These are phyloP conservation scores for Ruellia speciosa DNA, from an alignment of 305 asterid species.

Conservation along the genomic window DNA sequence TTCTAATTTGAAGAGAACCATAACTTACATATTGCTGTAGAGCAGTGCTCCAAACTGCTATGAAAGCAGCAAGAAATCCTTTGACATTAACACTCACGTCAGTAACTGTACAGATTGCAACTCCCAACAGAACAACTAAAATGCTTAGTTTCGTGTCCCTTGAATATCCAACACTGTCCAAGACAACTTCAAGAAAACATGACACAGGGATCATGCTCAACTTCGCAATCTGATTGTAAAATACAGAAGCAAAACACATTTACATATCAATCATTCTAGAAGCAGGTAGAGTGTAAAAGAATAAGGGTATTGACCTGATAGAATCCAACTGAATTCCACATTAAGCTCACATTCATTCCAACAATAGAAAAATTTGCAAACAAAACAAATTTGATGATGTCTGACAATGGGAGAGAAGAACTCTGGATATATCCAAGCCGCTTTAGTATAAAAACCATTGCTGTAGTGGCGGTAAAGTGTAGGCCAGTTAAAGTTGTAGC, in stretches of 20 bases:
- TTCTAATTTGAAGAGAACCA: constrained; percentile 3
- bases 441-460: constrained; percentile 57
- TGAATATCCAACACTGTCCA: constrained; percentile 63
- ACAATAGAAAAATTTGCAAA: constrained; percentile 77
- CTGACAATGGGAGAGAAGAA: constrained; percentile 55
- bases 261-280: not conserved
- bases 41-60: constrained; percentile 80
- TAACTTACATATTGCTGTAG: constrained; percentile 81
- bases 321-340: constrained; percentile 95
- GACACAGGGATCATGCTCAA: constrained; percentile 83
- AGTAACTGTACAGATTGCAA: constrained; percentile 70
- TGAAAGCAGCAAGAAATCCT: constrained; percentile 68
- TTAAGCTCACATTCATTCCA: constrained; percentile 81
- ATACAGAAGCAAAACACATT: constrained; percentile 11
- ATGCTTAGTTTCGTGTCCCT: constrained; percentile 84
- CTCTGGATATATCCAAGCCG: constrained; percentile 56
- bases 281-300: constrained; percentile 7
- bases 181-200: constrained; percentile 61
- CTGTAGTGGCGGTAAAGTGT: constrained; percentile 68
- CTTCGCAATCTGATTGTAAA: constrained; percentile 63
- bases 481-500: constrained; percentile 81
- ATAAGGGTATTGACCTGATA: constrained; percentile 54
- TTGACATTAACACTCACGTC: constrained; percentile 72
- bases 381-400: constrained; percentile 50
- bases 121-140: constrained; percentile 65